Evolutionary conservation across 1,284 basidiomycete species (phyloP).

Genomic region (Irpex sp.): DNA sequence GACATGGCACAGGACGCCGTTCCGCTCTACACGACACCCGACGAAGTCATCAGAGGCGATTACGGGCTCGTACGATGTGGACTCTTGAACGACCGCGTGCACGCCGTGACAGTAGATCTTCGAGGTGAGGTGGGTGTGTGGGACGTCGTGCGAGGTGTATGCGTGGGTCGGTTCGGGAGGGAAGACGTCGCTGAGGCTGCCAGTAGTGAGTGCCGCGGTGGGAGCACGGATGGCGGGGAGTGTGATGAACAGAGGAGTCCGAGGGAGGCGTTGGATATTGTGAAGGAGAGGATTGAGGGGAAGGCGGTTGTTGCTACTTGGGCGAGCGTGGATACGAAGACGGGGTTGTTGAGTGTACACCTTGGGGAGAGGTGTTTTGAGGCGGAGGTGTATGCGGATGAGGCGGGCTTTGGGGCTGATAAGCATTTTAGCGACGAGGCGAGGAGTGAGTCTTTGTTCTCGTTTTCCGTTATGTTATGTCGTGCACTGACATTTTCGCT

Average conservation of each 20-base stretch:
- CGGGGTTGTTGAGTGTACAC: conserved; percentile 86
- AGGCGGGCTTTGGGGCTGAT: conserved; percentile 65
- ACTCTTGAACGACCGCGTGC: conserved; percentile 87
- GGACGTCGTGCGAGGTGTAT: conserved; percentile 83
- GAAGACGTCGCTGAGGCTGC: conserved; percentile 62
- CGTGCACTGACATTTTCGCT: neutral
- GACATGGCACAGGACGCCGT: conserved; percentile 71
- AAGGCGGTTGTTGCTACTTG: conserved; percentile 85
- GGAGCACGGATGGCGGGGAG: conserved; percentile 27
- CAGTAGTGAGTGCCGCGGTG: conserved; percentile 12
- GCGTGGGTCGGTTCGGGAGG: conserved; percentile 67
- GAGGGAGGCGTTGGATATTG: conserved; percentile 82
- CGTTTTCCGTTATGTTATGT: neutral
- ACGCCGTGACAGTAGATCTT: conserved; percentile 90
- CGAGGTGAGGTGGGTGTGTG: conserved; percentile 85
- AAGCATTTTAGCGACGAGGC: conserved; percentile 71
- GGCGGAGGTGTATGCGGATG: conserved; percentile 93
- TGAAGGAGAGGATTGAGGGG: conserved; percentile 88
- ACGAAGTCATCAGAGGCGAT: conserved; percentile 73
- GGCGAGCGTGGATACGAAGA: conserved; percentile 88
- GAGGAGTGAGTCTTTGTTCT: conserved; percentile 53
- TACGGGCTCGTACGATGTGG: conserved; percentile 82
- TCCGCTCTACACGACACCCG: conserved; percentile 61
- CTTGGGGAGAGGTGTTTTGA: conserved; percentile 88
- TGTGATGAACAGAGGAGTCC: conserved; percentile 56